Evolutionary conservation across 805 yeast genomes (phyloP), one percentile per base, ranked within the genome.

Genomic region (Wickerhamiella azyma): DNA sequence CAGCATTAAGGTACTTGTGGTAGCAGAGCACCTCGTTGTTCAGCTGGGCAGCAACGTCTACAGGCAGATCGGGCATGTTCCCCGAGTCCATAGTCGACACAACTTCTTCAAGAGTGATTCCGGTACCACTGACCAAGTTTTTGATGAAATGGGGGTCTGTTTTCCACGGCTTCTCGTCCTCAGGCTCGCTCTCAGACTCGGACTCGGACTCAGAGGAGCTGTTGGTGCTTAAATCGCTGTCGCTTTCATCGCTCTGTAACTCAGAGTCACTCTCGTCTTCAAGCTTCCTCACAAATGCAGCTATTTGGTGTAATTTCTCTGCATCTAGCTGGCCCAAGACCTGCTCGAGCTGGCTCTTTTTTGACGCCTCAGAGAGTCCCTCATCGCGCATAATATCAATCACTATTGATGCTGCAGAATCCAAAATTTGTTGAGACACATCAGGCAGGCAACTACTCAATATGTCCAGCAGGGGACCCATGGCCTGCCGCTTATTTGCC

Each of bases 361-460:
- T 73, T 7, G 63, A 64, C 2, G 54, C 51, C 16, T 74, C 77
- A 1, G 68, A 60, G 1, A 62, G 47, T 1, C 61, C 65, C 1
- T 69, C 76, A 43, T 68, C 66, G 53, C 74, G 77, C 49, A 81
- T 54, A 1, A 71, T 61, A 51, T 74, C 80, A 35, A 84, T 54
- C 0, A 79, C 57, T 3, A 79, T 32, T 3, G 52, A 54, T 2
- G 85, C 75, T 4, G 86, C 83, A 2, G 92, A 79, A 17, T 77
- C 59, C 2, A 85, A 69, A 1, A 77, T 74, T 37, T 77, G 83
- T 47, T 81, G 85, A 8, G 88, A 75, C n/a, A 83, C 74, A 59
- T 86, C 96, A 10, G 79, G 81, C 35, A 82, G 62, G 14, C 68
- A 65, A 2, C 64, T 59, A 5, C 72, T 68, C 3, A 82, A 74